These are phyloP conservation scores for Rhizopus sp. DNA, from an alignment of 371 early-diverging fungal species.

Conservation along the genomic window DNA sequence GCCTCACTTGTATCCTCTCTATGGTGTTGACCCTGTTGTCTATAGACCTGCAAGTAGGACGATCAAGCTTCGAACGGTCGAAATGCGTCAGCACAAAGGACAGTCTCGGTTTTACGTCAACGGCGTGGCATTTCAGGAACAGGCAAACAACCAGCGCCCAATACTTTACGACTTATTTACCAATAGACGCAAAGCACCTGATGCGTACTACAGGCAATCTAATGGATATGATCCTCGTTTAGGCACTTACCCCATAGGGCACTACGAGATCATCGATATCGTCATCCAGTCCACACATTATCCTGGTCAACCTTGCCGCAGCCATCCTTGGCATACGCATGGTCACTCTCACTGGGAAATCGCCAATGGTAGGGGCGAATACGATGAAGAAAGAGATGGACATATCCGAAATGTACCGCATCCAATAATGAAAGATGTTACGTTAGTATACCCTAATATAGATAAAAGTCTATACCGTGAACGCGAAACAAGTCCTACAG, in stretches of 20 bases:
- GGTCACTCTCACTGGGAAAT: constrained; percentile 52
- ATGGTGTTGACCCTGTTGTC: constrained; percentile 38
- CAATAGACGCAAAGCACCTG: constrained; percentile 12
- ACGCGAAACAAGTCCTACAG: constrained; percentile 5
- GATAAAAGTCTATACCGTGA: constrained; percentile 17
- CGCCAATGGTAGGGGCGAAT: constrained; percentile 46
- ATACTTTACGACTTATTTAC: constrained; percentile 8
- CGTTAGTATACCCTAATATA: constrained; percentile 34
- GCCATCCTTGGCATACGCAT: constrained; percentile 54
- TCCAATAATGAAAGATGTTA: constrained; percentile 38
- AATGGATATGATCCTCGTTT: constrained; percentile 34
- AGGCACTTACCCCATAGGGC: constrained; percentile 39
- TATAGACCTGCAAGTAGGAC: constrained; percentile 23
- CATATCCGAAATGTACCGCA: constrained; percentile 24
- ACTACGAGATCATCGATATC: constrained; percentile 42
- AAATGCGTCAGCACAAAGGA: constrained; percentile 15
- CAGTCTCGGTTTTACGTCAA: constrained; percentile 35
- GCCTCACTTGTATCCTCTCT: constrained; percentile 32
- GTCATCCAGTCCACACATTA: constrained; percentile 39
- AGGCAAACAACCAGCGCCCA: constrained; percentile 10
- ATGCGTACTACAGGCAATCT: neutral
- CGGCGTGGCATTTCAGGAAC: constrained; percentile 26
- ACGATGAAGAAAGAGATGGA: constrained; percentile 29
- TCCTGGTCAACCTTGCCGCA: constrained; percentile 36
- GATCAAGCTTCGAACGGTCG: constrained; percentile 30